phyloP scores from a whole-genome alignment of 257 asterid species.

The Penstemon newberryi region DNA sequence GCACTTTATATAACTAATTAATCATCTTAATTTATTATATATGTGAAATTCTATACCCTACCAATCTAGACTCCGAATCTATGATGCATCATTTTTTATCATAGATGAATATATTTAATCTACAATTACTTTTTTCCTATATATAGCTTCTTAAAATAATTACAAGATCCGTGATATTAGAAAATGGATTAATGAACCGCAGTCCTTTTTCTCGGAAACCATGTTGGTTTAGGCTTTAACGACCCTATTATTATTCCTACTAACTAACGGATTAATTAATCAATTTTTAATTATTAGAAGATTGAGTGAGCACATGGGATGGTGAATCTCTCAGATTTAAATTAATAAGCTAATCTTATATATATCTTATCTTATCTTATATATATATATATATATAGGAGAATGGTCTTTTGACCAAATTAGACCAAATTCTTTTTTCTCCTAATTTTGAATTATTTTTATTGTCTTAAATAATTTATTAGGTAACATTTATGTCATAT shows the following conservation, averaged over 20 bases:
- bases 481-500: no score
- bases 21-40: constrained; percentile 19
- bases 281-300: constrained; percentile 34
- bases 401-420: no score
- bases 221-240: constrained; percentile 44
- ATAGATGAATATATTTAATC: neutral
- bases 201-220: constrained; percentile 35
- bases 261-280: constrained; percentile 22
- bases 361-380: no score
- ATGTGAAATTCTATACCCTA: constrained; percentile 18
- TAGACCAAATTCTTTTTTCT: no score
- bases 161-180: constrained; percentile 3
- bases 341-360: constrained; percentile 16
- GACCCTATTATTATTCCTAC: constrained; percentile 39
- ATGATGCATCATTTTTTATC: constrained; percentile 21
- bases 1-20: neutral
- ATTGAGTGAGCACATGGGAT: constrained; percentile 58
- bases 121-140: constrained; percentile 18
- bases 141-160: neutral
- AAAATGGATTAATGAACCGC: constrained; percentile 27
- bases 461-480: no score
- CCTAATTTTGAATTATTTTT: no score
- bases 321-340: constrained; percentile 39
- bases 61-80: constrained; percentile 22
- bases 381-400: neutral